Base-by-base conservation (phyloP, 495 filamentous ascomycete genomes). In the Daldinia caldariorum region DNA sequence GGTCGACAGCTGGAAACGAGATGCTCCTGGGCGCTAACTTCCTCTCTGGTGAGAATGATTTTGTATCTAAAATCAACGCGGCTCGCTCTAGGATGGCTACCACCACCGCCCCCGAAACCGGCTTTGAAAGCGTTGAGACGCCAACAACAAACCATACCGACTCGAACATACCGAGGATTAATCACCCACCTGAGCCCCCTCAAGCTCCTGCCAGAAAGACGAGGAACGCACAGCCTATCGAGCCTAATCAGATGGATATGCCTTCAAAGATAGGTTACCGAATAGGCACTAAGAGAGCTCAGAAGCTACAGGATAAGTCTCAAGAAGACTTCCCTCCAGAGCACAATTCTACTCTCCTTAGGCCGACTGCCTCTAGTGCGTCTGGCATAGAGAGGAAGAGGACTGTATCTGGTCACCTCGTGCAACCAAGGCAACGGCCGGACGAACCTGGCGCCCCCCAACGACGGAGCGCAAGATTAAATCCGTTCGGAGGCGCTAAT, bases 341-440 rank as follows among this genome's bases (percentile, higher is more conserved):
- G n/a, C 50, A 73, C 13, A 73, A 73, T 34, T 55, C 70, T 26
- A 29, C 67, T 41, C 62, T 72, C 61, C 66, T 72, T 22, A 73
- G 67, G 49, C 45, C 72, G 13, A 18, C 72, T 50, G 65, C 64
- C 6, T n/a, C 75, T 20, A 55, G 75, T 4, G 65, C 70, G 13
- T 71, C 82, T 20, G 77, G 77, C 1, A 76, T 79, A 8, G 90
- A 90, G 67, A 87, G 92, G 74, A 97, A 97, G 80, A 86, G 94
- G 64, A 97, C 93, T 5, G 85, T 94, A 14, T 94, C 94, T 32
- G 94, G 94, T 2, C 91, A 94, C 71, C 87, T 87, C 13, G 87
- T 91, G 8, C 87, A 91, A 68, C 79, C 88, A 10, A 79, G 83
- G 61, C 79, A 86, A 61, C 79, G 84, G 47, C 76, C 83, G 9